Conservation (phyloP, 129 eudicot genomes). For the Glebionis coronaria region DNA sequence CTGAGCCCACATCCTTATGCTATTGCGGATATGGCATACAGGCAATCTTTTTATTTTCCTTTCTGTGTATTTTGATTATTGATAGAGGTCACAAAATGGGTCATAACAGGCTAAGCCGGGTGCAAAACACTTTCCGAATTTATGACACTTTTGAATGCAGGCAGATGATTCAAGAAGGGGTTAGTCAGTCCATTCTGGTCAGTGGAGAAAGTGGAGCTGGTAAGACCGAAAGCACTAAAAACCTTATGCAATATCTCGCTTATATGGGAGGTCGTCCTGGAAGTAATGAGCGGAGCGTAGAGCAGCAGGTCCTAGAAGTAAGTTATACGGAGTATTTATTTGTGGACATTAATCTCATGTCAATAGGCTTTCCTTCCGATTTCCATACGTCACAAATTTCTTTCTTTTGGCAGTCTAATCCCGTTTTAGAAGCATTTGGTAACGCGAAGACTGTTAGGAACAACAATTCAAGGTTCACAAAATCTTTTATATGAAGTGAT, state of each 20-base stretch:
- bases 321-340: slow-evolving; percentile 20
- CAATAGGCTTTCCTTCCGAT: slow-evolving; percentile 3
- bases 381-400: slow-evolving; percentile 12
- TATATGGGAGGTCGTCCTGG: slow-evolving; percentile 73
- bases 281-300: slow-evolving; percentile 58
- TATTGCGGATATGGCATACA: slow-evolving; percentile 87
- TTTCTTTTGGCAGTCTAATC: slow-evolving; percentile 61
- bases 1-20: slow-evolving; percentile 91
- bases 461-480: slow-evolving; percentile 66
- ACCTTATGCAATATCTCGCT: slow-evolving; percentile 87
- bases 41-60: slow-evolving; percentile 37
- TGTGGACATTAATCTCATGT: slow-evolving; percentile 5
- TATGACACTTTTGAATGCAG: slow-evolving; percentile 44
- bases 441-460: slow-evolving; percentile 80
- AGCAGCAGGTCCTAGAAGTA: slow-evolving; percentile 93
- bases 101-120: too few species aligned
- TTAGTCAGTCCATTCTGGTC: slow-evolving; percentile 88
- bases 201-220: slow-evolving; percentile 99
- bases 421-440: slow-evolving; percentile 82
- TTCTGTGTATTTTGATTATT: slow-evolving; percentile 8
- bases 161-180: slow-evolving; percentile 71
- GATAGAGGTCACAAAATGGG: not conserved
- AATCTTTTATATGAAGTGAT: slow-evolving; percentile 7
- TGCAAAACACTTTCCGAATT: not conserved
- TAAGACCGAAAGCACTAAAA: slow-evolving; percentile 84